phyloP scores from a whole-genome alignment of 768 basidiomycete species.

The Russula vinacea region DNA sequence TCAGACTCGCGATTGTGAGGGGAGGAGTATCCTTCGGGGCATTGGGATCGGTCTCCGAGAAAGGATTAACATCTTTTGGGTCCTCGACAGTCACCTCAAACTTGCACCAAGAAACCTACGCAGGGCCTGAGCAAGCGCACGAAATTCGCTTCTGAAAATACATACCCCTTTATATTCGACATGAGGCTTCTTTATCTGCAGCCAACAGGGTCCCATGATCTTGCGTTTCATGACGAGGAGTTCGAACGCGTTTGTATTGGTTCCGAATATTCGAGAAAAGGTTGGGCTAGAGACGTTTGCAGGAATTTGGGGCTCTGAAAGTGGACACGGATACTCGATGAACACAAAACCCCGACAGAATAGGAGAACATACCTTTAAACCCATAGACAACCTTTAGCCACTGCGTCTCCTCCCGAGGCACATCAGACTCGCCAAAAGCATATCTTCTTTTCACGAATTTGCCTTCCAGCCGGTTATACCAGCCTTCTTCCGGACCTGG shows the following conservation, averaged over 20 bases:
- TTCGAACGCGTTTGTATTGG: slow-evolving; percentile 91
- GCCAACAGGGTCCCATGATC: slow-evolving; percentile 99
- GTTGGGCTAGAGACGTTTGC: slow-evolving; percentile 72
- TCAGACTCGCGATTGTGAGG: slow-evolving; percentile 85
- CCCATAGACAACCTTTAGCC: slow-evolving; percentile 92
- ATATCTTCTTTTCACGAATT: slow-evolving; percentile 86
- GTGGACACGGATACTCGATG: not conserved
- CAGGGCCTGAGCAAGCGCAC: not conserved
- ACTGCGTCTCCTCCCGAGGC: slow-evolving; percentile 73
- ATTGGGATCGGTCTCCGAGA: slow-evolving; percentile 63
- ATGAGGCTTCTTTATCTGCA: slow-evolving; percentile 73
- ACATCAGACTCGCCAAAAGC: slow-evolving; percentile 86
- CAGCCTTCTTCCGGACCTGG: slow-evolving; percentile 62
- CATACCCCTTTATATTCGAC: slow-evolving; percentile 79
- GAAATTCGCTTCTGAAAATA: slow-evolving; percentile 18
- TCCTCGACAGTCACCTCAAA: slow-evolving; percentile 79
- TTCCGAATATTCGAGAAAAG: slow-evolving; percentile 85
- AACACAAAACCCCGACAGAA: not conserved
- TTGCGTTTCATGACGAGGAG: slow-evolving; percentile 90
- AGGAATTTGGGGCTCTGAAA: slow-evolving; percentile 69
- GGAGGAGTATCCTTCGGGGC: slow-evolving; percentile 83
- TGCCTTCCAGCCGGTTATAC: slow-evolving; percentile 73
- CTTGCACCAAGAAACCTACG: slow-evolving; percentile 94
- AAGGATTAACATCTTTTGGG: slow-evolving; percentile 86
- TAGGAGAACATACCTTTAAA: slow-evolving; percentile 59